Conservation (phyloP, 2,329 filamentous ascomycete genomes). For the Dactylella cylindrospora region DNA sequence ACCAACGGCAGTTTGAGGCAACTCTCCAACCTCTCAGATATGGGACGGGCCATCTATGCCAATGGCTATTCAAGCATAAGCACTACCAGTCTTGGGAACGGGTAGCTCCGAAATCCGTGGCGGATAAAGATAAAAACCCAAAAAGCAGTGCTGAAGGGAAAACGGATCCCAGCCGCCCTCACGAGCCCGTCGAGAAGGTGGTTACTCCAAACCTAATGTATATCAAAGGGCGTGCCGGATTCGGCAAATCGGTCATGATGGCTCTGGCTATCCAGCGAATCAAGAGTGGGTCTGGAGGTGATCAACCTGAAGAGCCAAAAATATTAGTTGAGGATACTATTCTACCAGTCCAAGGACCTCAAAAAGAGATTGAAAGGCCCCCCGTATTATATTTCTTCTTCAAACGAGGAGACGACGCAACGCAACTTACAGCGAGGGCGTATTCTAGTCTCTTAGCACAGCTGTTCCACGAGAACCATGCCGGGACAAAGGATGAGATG, state of each 20-base stretch:
- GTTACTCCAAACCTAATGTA: slow-evolving; percentile 26
- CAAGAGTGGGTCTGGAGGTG: no score
- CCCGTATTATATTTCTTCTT: slow-evolving; percentile 43
- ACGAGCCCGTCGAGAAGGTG: background rate
- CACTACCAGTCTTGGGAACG: slow-evolving; percentile 32
- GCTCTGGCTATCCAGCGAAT: slow-evolving; percentile 20
- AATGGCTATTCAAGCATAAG: slow-evolving; percentile 33
- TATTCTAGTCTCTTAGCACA: slow-evolving; percentile 25
- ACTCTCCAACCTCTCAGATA: slow-evolving; percentile 25
- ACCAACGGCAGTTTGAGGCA: slow-evolving; percentile 17
- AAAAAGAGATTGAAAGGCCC: no score
- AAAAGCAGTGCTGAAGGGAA: slow-evolving; percentile 11
- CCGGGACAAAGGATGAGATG: slow-evolving; percentile 17
- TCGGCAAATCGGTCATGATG: slow-evolving; percentile 35
- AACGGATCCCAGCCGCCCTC: background rate
- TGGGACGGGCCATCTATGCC: slow-evolving; percentile 31
- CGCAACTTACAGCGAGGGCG: slow-evolving; percentile 17
- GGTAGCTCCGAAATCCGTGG: no score
- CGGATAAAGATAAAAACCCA: slow-evolving; percentile 5
- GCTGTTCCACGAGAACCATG: slow-evolving; percentile 34
- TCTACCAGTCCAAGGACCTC: no score
- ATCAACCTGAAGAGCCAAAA: slow-evolving; percentile 6
- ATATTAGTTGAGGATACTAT: no score
- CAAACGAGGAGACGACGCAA: slow-evolving; percentile 38
- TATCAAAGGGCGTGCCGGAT: slow-evolving; percentile 27